A percentile compares a stretch with the other conserved stretches of the same genome.
Conservation (phyloP, 1,284 basidiomycete species). For the Naganishia cerealis region DNA sequence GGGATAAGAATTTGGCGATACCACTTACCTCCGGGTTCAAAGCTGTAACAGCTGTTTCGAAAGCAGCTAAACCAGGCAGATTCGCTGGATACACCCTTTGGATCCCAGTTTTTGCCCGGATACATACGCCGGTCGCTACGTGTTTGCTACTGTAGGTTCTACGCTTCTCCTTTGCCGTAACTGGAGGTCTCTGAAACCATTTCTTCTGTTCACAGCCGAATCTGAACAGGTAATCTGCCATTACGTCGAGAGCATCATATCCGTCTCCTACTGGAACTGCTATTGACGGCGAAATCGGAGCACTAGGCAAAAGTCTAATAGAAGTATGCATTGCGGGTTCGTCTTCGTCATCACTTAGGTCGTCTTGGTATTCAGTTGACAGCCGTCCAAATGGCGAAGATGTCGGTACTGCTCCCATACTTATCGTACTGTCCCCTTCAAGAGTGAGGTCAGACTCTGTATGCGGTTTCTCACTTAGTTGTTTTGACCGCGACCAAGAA, state of each 20-base stretch:
- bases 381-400: neutral
- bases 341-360: conserved; percentile 38
- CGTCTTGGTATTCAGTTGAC: conserved; percentile 33
- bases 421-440: neutral
- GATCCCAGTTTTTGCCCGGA: conserved; percentile 44
- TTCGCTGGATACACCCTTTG: conserved; percentile 46
- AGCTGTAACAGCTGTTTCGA: conserved; percentile 42
- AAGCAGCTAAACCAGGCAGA: conserved; percentile 40
- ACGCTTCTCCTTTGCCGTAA: conserved; percentile 37
- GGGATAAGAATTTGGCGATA: neutral
- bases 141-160: neutral
- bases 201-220: conserved; percentile 45
- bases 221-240: conserved; percentile 49
- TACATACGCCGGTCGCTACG: conserved; percentile 44
- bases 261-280: conserved; percentile 44
- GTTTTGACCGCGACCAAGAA: conserved; percentile 7
- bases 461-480: neutral
- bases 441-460: neutral
- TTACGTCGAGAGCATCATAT: conserved; percentile 47
- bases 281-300: conserved; percentile 3
- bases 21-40: conserved; percentile 42
- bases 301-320: conserved; percentile 9
- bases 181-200: conserved; percentile 44
- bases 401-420: neutral
- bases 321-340: conserved; percentile 5